Conservation (phyloP, 2,329 filamentous ascomycete genomes). For the Fusarium caatingaense region DNA sequence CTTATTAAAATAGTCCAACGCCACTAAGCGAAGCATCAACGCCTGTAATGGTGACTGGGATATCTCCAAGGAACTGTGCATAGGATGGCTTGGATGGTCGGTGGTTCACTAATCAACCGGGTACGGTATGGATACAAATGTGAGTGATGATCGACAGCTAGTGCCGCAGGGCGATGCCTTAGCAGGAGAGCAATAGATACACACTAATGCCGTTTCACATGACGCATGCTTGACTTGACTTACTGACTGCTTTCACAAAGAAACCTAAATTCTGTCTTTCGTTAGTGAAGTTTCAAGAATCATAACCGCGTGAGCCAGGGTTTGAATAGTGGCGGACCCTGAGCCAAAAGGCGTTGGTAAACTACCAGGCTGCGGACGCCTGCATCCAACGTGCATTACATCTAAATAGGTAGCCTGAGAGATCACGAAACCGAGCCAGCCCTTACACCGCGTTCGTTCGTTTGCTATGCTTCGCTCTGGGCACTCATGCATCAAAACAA, state of each 20-base stretch:
- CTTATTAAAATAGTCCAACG: background rate
- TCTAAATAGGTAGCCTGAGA: background rate
- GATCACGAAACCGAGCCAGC: background rate
- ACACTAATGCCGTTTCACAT: background rate
- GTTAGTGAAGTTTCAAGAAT: background rate
- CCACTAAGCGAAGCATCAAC: background rate
- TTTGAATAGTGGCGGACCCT: background rate
- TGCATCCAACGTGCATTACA: background rate
- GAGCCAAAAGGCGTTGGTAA: background rate
- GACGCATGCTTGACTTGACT: background rate
- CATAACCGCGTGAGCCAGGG: background rate
- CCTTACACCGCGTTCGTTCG: slow-evolving; percentile 1
- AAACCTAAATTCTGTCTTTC: background rate
- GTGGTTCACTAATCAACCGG: background rate
- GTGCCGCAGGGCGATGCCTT: slow-evolving; percentile 7
- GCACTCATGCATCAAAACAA: background rate
- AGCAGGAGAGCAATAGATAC: background rate
- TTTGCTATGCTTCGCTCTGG: background rate
- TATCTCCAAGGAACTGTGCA: background rate
- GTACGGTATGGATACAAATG: background rate
- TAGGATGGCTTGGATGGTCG: background rate
- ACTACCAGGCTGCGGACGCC: background rate
- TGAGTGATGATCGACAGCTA: slow-evolving; percentile 35
- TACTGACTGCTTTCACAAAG: background rate
- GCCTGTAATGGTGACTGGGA: slow-evolving; percentile 9